Conservation (phyloP, 306 rosid genomes). For the Potentilla sterilis region DNA sequence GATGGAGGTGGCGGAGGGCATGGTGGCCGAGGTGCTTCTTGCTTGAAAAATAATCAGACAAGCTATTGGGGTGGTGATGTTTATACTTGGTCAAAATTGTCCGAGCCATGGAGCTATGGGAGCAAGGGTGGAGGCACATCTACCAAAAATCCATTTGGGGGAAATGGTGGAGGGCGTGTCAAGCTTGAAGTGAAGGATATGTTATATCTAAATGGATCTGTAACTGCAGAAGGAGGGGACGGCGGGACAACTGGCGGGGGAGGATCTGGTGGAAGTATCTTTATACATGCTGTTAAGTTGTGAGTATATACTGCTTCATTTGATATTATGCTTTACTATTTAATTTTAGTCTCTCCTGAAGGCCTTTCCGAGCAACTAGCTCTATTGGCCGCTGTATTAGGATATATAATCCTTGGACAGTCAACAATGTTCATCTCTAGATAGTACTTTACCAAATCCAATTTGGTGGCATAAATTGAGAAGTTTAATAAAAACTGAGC, state of each 20-base stretch:
- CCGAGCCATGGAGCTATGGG: slow-evolving; percentile 87
- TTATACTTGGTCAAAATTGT: slow-evolving; percentile 90
- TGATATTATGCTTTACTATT: slow-evolving; percentile 19
- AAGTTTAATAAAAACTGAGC: background rate
- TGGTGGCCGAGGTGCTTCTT: slow-evolving; percentile 99
- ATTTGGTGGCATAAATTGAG: background rate
- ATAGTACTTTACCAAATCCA: background rate
- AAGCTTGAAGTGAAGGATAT: slow-evolving; percentile 67
- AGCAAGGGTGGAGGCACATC: slow-evolving; percentile 90
- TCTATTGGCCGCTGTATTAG: background rate
- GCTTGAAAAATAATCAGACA: slow-evolving; percentile 61
- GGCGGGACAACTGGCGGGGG: slow-evolving; percentile 87
- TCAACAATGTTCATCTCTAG: background rate
- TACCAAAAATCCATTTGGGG: slow-evolving; percentile 53
- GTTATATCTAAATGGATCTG: slow-evolving; percentile 70
- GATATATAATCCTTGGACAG: background rate
- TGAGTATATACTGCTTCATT: slow-evolving; percentile 48
- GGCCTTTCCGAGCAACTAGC: background rate
- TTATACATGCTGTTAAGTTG: slow-evolving; percentile 73
- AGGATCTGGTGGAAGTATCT: slow-evolving; percentile 97
- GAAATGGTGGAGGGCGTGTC: slow-evolving; percentile 94
- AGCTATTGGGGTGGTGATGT: slow-evolving; percentile 99
- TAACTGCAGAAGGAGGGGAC: slow-evolving; percentile 83
- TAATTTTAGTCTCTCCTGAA: background rate
- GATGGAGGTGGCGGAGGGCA: slow-evolving; percentile 99